Evolutionary conservation across 2,329 filamentous ascomycete species (phyloP).

Genomic region (Xylariales sp.): DNA sequence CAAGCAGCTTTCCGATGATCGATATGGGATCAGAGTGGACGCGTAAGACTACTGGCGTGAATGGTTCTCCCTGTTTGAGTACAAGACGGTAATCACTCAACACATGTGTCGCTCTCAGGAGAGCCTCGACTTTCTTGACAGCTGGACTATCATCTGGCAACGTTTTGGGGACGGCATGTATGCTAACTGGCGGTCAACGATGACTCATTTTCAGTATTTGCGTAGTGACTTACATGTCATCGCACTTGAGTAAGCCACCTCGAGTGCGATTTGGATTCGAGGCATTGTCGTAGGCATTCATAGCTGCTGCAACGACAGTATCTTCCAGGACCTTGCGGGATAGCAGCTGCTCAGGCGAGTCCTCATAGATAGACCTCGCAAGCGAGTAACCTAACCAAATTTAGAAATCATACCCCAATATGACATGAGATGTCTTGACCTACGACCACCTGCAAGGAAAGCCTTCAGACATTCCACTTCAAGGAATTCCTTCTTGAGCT

Average conservation of each 20-base stretch:
- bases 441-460: slow-evolving; percentile 58
- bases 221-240: slow-evolving; percentile 59
- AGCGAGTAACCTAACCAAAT: slow-evolving; percentile 51
- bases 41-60: slow-evolving; percentile 73
- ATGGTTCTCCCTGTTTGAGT: slow-evolving; percentile 74
- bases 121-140: slow-evolving; percentile 51
- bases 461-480: slow-evolving; percentile 69
- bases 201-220: neutral
- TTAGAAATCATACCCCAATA: slow-evolving; percentile 15
- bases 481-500: slow-evolving; percentile 54
- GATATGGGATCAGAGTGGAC: slow-evolving; percentile 71
- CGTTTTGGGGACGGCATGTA: slow-evolving; percentile 58
- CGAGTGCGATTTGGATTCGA: slow-evolving; percentile 74
- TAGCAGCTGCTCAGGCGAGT: slow-evolving; percentile 44
- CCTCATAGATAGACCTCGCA: slow-evolving; percentile 58
- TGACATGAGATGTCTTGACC: slow-evolving; percentile 25
- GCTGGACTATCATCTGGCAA: slow-evolving; percentile 49
- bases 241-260: slow-evolving; percentile 72
- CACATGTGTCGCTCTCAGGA: slow-evolving; percentile 69
- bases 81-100: slow-evolving; percentile 73
- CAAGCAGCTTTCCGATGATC: slow-evolving; percentile 67
- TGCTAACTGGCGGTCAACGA: slow-evolving; percentile 33
- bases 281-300: slow-evolving; percentile 74
- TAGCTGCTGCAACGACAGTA: slow-evolving; percentile 57
- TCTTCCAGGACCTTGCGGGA: slow-evolving; percentile 48